A percentile compares a stretch with the other conserved stretches of the same genome.
These are phyloP conservation scores for Dendrocalamus latiflorus DNA, from an alignment of 202 grass and related monocot species.

Conservation along the genomic window DNA sequence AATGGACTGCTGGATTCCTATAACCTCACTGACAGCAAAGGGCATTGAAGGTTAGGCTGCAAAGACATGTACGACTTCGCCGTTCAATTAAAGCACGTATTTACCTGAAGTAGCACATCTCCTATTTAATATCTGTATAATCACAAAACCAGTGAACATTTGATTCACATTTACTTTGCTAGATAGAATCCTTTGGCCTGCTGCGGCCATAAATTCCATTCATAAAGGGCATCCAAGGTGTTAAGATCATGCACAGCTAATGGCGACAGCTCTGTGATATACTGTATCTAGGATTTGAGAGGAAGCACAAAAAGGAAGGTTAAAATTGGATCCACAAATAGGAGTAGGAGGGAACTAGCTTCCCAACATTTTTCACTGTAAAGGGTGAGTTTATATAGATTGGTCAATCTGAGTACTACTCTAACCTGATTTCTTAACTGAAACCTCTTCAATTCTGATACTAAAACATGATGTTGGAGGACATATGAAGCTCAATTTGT, in stretches of 20 bases:
- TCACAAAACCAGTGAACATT: conserved; percentile 11
- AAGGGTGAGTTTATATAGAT: not conserved
- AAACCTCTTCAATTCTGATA: not conserved
- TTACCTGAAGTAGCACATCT: conserved; percentile 18
- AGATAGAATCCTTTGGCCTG: conserved; percentile 8
- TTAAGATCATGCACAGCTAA: not conserved
- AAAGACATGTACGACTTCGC: not conserved
- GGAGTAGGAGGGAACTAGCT: not conserved
- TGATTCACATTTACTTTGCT: conserved; percentile 30
- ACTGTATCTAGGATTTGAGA: not conserved
- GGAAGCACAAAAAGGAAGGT: not conserved
- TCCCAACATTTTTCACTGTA: not conserved
- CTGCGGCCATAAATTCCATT: conserved; percentile 4
- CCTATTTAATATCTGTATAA: conserved; percentile 11
- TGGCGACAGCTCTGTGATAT: not conserved
- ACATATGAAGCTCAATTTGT: conserved; percentile 3
- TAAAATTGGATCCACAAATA: not conserved
- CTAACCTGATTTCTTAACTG: not conserved
- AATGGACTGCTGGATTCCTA: conserved; percentile 27
- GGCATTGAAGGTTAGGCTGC: conserved; percentile 29
- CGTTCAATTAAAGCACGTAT: conserved; percentile 3
- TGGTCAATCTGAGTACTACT: not conserved
- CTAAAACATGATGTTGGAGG: not conserved
- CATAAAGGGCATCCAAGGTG: conserved; percentile 15
- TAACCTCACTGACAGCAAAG: conserved; percentile 1